A percentile compares a stretch with the other conserved stretches of the same genome.
These are phyloP conservation scores for Ophiostoma sp. DNA, from an alignment of 2,329 filamentous ascomycete genomes.

Conservation along the genomic window DNA sequence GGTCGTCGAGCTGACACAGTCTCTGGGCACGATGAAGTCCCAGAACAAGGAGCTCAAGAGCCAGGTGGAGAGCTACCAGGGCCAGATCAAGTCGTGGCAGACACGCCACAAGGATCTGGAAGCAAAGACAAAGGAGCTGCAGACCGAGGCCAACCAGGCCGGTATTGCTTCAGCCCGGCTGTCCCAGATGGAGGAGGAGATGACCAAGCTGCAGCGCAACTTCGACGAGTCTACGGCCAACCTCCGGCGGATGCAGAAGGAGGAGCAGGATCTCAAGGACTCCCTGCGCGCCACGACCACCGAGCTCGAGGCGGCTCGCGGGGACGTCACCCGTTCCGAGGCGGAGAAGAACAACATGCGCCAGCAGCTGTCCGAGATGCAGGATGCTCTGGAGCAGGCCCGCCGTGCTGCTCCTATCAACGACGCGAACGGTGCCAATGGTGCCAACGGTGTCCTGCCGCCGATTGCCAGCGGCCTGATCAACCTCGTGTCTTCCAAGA, in stretches of 20 bases:
- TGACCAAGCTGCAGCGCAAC: slow-evolving; percentile 80
- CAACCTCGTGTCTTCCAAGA: slow-evolving; percentile 95
- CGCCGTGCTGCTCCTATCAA: slow-evolving; percentile 70
- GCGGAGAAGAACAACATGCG: slow-evolving; percentile 78
- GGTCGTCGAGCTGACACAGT: slow-evolving; percentile 95
- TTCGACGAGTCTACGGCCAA: slow-evolving; percentile 87
- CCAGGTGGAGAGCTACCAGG: slow-evolving; percentile 93
- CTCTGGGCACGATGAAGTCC: slow-evolving; percentile 81
- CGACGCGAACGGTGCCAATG: slow-evolving; percentile 39
- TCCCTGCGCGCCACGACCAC: slow-evolving; percentile 71
- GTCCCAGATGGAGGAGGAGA: slow-evolving; percentile 88
- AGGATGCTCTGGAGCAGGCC: slow-evolving; percentile 86
- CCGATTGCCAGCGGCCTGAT: slow-evolving; percentile 71
- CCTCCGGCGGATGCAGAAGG: slow-evolving; percentile 90
- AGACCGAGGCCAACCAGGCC: slow-evolving; percentile 94
- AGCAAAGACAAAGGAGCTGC: slow-evolving; percentile 83
- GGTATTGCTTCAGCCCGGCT: slow-evolving; percentile 90
- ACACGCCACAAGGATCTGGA: slow-evolving; percentile 86
- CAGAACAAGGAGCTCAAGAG: slow-evolving; percentile 86
- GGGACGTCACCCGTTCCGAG: slow-evolving; percentile 70
- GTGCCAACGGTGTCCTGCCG: slow-evolving; percentile 38
- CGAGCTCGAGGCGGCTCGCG: slow-evolving; percentile 74
- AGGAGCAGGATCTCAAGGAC: slow-evolving; percentile 80
- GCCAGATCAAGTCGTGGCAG: slow-evolving; percentile 94
- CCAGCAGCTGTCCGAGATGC: slow-evolving; percentile 81